Evolutionary conservation across 257 asterid genomes (phyloP).

Genomic region (Salvia rosmarinus): DNA sequence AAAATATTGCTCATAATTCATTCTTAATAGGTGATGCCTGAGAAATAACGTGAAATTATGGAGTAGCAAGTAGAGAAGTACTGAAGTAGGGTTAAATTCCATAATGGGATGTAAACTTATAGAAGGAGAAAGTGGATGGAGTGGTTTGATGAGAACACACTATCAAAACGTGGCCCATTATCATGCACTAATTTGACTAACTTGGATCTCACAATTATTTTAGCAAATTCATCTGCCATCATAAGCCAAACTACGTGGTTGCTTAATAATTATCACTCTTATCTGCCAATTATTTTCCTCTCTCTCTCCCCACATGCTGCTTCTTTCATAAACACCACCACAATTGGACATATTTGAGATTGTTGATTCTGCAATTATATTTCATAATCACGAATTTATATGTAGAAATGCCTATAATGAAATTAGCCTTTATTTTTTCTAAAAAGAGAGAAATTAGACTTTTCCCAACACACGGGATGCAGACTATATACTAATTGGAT

Average conservation of each 20-base stretch:
- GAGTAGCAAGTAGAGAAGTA: too few species aligned
- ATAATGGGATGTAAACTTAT: conserved; percentile 15
- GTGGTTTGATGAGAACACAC: conserved; percentile 5
- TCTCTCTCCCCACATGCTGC: conserved; percentile 7
- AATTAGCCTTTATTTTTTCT: too few species aligned
- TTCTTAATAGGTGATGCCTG: too few species aligned
- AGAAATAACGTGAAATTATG: neutral
- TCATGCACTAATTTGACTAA: neutral
- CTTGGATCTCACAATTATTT: conserved; percentile 33
- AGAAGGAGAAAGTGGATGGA: neutral
- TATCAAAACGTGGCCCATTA: conserved; percentile 35
- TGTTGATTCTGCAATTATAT: neutral
- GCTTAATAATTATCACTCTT: conserved; percentile 35
- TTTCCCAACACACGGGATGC: too few species aligned
- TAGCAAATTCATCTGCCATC: conserved; percentile 13
- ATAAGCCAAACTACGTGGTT: conserved; percentile 22
- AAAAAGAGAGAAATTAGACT: too few species aligned
- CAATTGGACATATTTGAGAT: conserved; percentile 6
- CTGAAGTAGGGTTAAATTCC: neutral
- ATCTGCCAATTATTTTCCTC: conserved; percentile 24
- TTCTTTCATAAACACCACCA: conserved; percentile 17
- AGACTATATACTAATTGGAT: neutral
- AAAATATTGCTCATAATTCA: too few species aligned
- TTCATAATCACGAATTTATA: neutral
- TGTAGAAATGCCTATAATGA: neutral